Evolutionary conservation across 164 flowering plant genomes (phyloP), one percentile per base, ranked within the genome.

Genomic region (Nymphaea thermarum): DNA sequence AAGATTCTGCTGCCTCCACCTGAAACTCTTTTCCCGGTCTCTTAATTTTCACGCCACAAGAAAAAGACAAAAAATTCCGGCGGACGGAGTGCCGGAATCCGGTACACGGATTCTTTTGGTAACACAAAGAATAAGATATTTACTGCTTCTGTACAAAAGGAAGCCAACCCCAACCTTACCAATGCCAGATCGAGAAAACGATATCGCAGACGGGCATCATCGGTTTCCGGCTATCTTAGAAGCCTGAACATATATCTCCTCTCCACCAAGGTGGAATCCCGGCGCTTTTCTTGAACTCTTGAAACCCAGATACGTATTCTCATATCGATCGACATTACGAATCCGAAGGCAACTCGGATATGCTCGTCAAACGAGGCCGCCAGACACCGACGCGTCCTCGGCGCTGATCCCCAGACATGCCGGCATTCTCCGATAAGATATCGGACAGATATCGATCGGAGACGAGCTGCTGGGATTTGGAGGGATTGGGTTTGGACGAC

Each of bases 361-460:
- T 93, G 83, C 96, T 93, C 74, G 90, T 93, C 53, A 93, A 74
- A 69, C 83, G 93, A 42, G 98, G 98, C 60, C 98, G 82, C 98
- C 96, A 93, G 0, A 93, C 85, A 0, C 82, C 91, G 11, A 78
- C 87, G 2, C 96, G 84, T 4, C 98, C 96, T 72, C 93, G 78
- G 66, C 93, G 73, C 41, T 85, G 81, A 71, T 92, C 91, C 65
- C 80, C 78, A 53, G 82, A 93, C 16, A 84, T 81, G 12, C 93
- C 81, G 3, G 77, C 42, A 69, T 85, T 90, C 74, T 90, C 96
- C 11, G 91, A 86, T 12, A 90, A 71, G 67, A 90, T 85, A 70
- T 93, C 98, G 36, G 80, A 83, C 77, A 93, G 77, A 71, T 93
- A 88, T 70, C 75, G 81, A 79, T 93, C 96, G 6, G 91, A 87